Evolutionary conservation across 2,329 filamentous ascomycete genomes (phyloP).

Genomic region (Endoconidiophora laricicola): DNA sequence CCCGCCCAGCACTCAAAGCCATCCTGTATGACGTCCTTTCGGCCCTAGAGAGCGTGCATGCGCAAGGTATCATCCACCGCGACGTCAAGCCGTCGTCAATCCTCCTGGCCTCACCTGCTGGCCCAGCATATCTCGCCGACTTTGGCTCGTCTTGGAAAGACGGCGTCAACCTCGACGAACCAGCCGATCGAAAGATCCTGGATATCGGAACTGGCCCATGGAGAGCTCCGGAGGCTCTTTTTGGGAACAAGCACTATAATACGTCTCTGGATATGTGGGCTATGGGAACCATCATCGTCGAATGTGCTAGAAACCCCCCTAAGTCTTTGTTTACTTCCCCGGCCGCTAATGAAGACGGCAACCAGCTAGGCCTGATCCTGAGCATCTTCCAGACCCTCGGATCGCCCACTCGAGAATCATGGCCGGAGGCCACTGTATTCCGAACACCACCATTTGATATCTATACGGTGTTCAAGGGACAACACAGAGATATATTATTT

Average conservation of each 20-base stretch:
- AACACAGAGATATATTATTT: conserved; percentile 54
- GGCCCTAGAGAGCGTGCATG: conserved; percentile 57
- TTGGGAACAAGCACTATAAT: conserved; percentile 62
- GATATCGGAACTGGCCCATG: conserved; percentile 91
- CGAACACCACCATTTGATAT: conserved; percentile 73
- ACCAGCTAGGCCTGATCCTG: conserved; percentile 75
- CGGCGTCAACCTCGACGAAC: conserved; percentile 40
- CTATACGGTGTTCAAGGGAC: conserved; percentile 57
- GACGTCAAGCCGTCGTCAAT: conserved; percentile 91
- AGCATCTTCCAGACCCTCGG: conserved; percentile 88
- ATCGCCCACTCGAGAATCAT: conserved; percentile 61
- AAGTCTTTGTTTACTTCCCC: conserved; percentile 70
- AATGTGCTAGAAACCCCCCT: conserved; percentile 41
- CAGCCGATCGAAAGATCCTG: conserved; percentile 56
- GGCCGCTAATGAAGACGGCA: conserved; percentile 57
- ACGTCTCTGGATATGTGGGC: conserved; percentile 76
- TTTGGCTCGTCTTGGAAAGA: conserved; percentile 72
- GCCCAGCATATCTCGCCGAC: conserved; percentile 67
- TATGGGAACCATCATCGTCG: conserved; percentile 67
- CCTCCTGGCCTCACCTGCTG: conserved; percentile 47
- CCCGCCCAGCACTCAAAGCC: conserved; percentile 16
- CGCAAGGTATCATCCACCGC: conserved; percentile 66
- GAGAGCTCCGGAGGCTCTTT: conserved; percentile 76
- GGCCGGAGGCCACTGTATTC: conserved; percentile 63
- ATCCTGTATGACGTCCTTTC: conserved; percentile 52